Evolutionary conservation across 768 basidiomycete species (phyloP).

Genomic region (Lepiota brunneoincarnata): DNA sequence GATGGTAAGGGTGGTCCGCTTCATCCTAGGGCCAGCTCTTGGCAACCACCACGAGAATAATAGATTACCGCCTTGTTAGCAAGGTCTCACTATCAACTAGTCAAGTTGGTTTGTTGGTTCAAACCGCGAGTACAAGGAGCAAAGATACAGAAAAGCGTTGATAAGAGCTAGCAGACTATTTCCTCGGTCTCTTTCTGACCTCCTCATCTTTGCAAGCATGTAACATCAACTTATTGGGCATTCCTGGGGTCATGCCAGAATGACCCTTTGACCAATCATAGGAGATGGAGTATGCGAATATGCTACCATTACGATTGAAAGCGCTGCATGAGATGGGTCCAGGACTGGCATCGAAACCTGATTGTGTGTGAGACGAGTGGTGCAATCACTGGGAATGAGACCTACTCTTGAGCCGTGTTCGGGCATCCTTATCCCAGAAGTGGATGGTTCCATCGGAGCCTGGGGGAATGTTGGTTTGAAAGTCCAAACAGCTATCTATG

Average conservation of each 20-base stretch:
- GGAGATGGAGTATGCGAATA: slow-evolving; percentile 90
- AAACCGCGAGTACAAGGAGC: neutral
- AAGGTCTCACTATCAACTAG: too few relatives aligned
- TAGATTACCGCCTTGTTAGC: too few relatives aligned
- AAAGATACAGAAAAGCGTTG: slow-evolving; percentile 4
- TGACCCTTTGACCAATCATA: slow-evolving; percentile 96
- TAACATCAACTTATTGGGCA: slow-evolving; percentile 79
- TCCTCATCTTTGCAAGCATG: slow-evolving; percentile 88
- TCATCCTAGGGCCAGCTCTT: too few relatives aligned
- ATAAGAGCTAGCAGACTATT: slow-evolving; percentile 23
- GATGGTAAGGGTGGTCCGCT: too few relatives aligned
- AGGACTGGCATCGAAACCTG: slow-evolving; percentile 71
- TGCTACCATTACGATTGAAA: slow-evolving; percentile 85
- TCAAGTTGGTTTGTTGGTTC: too few relatives aligned
- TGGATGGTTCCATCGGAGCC: slow-evolving; percentile 85
- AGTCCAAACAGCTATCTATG: slow-evolving; percentile 18
- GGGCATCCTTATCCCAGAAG: slow-evolving; percentile 94
- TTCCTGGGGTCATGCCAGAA: slow-evolving; percentile 70
- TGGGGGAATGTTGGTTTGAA: slow-evolving; percentile 19
- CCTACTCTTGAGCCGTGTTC: slow-evolving; percentile 87
- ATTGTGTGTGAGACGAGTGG: neutral
- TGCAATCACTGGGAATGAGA: slow-evolving; percentile 9
- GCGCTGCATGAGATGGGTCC: slow-evolving; percentile 77
- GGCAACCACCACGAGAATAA: too few relatives aligned
- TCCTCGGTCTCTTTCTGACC: slow-evolving; percentile 64